A percentile compares a stretch with the other conserved stretches of the same genome.
These are phyloP conservation scores for Tricladium varicosporioides DNA, from an alignment of 2,329 filamentous ascomycete genomes.

Conservation along the genomic window DNA sequence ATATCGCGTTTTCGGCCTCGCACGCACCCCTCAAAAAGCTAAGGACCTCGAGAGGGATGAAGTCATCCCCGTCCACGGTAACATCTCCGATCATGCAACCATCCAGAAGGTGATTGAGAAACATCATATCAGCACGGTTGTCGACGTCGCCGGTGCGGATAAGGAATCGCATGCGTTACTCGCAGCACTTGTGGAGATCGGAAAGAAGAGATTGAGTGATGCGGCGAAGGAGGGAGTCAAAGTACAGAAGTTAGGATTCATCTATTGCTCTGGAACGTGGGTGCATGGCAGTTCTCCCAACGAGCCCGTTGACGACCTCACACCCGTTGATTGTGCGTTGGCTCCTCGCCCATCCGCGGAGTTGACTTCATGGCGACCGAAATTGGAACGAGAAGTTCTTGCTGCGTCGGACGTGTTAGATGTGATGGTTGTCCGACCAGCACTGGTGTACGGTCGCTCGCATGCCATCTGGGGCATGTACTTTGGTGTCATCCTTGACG, in stretches of 20 bases:
- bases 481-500: slow-evolving; percentile 29
- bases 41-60: slow-evolving; percentile 31
- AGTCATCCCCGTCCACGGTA: slow-evolving; percentile 34
- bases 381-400: slow-evolving; percentile 35
- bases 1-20: slow-evolving; percentile 38
- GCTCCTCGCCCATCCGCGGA: slow-evolving; percentile 23
- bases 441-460: slow-evolving; percentile 37
- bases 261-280: slow-evolving; percentile 39
- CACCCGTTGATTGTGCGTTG: slow-evolving; percentile 26
- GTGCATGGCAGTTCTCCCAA: slow-evolving; percentile 34
- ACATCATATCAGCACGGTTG: slow-evolving; percentile 36
- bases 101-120: slow-evolving; percentile 25
- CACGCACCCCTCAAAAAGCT: slow-evolving; percentile 34
- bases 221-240: slow-evolving; percentile 17
- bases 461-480: slow-evolving; percentile 31
- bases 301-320: slow-evolving; percentile 31
- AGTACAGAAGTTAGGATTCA: slow-evolving; percentile 37
- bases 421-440: slow-evolving; percentile 35
- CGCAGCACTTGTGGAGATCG: slow-evolving; percentile 22
- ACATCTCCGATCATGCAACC: slow-evolving; percentile 16
- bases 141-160: slow-evolving; percentile 33
- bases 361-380: slow-evolving; percentile 34
- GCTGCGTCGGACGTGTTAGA: slow-evolving; percentile 33
- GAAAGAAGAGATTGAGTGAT: slow-evolving; percentile 21
- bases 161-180: slow-evolving; percentile 28